These are phyloP conservation scores for Aureobasidium namibiae DNA, from an alignment of 2,329 filamentous ascomycete genomes.

Conservation along the genomic window DNA sequence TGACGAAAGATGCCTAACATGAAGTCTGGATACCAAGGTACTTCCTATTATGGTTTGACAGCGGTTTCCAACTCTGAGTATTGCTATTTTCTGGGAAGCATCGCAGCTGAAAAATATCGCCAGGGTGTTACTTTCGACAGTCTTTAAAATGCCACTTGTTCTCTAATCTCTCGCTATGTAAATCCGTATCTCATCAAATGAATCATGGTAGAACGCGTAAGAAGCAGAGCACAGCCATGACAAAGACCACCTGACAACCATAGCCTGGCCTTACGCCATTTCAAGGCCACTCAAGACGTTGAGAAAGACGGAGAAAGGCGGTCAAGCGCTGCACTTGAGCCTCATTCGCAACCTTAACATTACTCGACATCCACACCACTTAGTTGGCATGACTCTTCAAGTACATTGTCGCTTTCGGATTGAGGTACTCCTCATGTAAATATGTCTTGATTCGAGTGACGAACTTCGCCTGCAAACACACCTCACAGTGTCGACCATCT, in stretches of 20 bases:
- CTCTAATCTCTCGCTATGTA: background rate
- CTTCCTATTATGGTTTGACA: background rate
- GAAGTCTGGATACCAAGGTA: too few relatives aligned
- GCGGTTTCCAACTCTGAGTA: background rate
- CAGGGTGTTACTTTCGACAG: background rate
- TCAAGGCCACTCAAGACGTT: background rate
- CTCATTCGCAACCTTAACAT: background rate
- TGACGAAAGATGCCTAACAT: background rate
- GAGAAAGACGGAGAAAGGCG: background rate
- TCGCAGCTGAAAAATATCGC: background rate
- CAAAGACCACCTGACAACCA: background rate
- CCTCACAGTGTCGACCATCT: background rate
- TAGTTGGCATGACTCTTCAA: too few relatives aligned
- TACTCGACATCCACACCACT: background rate
- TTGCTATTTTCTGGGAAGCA: background rate
- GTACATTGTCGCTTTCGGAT: too few relatives aligned
- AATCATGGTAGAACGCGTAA: background rate
- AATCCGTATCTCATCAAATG: background rate
- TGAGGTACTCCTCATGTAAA: background rate
- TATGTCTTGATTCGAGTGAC: background rate
- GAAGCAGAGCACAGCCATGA: background rate
- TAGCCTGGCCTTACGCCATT: background rate
- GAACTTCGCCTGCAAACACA: background rate
- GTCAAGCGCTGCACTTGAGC: background rate
- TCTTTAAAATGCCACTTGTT: background rate